Base-by-base conservation (phyloP, 331 rosid genomes). In the Arachis monticola region DNA sequence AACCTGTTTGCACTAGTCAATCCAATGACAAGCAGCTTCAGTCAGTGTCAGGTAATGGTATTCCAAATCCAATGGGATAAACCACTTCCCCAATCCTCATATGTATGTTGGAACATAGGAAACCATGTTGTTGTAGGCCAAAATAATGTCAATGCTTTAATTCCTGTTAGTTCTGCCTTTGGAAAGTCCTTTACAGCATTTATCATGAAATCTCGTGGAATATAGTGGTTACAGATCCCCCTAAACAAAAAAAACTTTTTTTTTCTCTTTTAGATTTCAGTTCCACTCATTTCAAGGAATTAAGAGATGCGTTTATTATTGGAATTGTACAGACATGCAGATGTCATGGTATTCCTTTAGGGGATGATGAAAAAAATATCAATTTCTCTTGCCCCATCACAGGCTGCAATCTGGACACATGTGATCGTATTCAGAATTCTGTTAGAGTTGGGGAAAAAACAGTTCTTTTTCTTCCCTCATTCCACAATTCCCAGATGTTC, bases 341-440 rank as follows among this genome's bases (percentile, higher is more conserved):
- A 71, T 88, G 92, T 70, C 97, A 89, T 69, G 95, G 90, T 12
- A 81, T 83, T 76, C 84, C 84, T n/a, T 68, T 87, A 72, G 89
- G 62, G 51, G 84, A 83, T 67, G 81, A 70, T 69, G 75, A 59
- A 72, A 79, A 73, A 57, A 76, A 48, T 5, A 45, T 31, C 55
- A 78, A 67, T 67, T 51, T 68, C 77, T 77, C 83, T 72, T 91
- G 92, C 72, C 82, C 91, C 5, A 85, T 83, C 78, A 87, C 92
- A 42, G 90, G 90, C 71, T n/a, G 64, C 87, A 72, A 70, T 81
- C 86, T 89, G 60, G 90, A 72, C 76, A 60, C 80, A 64, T 35
- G 62, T 81, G 83, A 84, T 70, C 82, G 87, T 73, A 76, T 81
- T 8, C 78, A 83, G 81, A 84, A 76, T 56, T 82, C 89, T 51